A percentile compares a stretch with the other conserved stretches of the same genome.
These are phyloP conservation scores for Passiflora organensis DNA, from an alignment of 345 rosid species.

Conservation along the genomic window DNA sequence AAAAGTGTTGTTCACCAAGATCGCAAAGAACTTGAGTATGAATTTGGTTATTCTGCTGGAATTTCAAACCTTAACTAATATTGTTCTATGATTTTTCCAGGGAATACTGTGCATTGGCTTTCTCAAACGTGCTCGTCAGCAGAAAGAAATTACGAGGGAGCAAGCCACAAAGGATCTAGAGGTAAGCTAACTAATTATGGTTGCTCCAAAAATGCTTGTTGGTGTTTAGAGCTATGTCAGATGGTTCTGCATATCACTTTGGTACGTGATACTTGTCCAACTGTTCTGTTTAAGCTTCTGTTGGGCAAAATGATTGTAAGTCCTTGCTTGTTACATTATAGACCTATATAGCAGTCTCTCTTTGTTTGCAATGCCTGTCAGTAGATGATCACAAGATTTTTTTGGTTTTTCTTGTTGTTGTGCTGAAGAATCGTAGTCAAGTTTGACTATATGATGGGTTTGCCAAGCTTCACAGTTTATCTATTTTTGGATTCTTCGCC, in stretches of 20 bases:
- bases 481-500: not conserved
- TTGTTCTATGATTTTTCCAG: constrained; percentile 25
- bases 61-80: not conserved
- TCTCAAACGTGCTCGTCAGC: constrained; percentile 68
- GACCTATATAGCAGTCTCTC: not conserved
- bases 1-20: too few species aligned
- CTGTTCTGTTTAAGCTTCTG: not conserved
- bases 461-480: not conserved
- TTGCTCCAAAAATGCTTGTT: constrained; percentile 7
- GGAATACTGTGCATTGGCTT: constrained; percentile 88
- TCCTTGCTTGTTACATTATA: not conserved
- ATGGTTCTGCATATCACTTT: not conserved
- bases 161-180: constrained; percentile 80
- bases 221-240: not conserved
- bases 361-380: not conserved
- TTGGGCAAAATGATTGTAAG: not conserved
- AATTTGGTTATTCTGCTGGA: not conserved
- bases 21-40: too few species aligned
- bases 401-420: not conserved
- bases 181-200: constrained; percentile 37
- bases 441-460: not conserved
- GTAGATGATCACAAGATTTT: not conserved
- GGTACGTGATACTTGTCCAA: not conserved
- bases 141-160: constrained; percentile 65
- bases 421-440: too few species aligned